A percentile compares a stretch with the other conserved stretches of the same genome.
Evolutionary conservation across 2,329 filamentous ascomycete genomes (phyloP).

Genomic region (Phyllosticta citribraziliensis): DNA sequence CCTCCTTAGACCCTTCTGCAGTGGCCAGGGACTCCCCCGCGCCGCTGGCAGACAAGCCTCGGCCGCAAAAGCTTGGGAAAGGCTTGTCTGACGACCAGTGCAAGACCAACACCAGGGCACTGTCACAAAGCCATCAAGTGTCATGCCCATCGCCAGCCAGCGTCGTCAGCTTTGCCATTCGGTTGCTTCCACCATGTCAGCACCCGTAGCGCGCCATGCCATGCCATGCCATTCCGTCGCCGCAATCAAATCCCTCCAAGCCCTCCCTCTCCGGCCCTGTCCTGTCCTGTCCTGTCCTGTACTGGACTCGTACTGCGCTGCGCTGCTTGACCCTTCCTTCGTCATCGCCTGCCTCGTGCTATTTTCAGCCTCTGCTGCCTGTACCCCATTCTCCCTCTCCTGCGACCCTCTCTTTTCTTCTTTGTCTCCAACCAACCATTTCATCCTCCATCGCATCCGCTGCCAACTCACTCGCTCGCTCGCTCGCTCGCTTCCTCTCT

Average conservation of each 20-base stretch:
- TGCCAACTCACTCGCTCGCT: background rate
- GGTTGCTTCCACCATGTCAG: too few relatives aligned
- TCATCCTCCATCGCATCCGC: background rate
- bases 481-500: background rate
- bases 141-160: too few relatives aligned
- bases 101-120: background rate
- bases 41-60: background rate
- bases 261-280: background rate
- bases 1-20: background rate
- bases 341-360: background rate
- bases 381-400: background rate
- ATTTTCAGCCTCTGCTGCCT: background rate
- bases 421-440: background rate
- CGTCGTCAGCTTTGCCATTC: too few relatives aligned
- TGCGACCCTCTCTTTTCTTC: background rate
- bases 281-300: background rate
- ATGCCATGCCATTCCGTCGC: background rate
- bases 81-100: background rate
- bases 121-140: background rate
- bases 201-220: background rate
- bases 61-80: background rate
- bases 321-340: background rate
- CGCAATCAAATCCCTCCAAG: background rate
- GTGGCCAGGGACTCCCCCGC: background rate
- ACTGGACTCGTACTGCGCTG: background rate